Conservation (phyloP, 2,329 filamentous ascomycete genomes). For the Aspergillus proliferans region DNA sequence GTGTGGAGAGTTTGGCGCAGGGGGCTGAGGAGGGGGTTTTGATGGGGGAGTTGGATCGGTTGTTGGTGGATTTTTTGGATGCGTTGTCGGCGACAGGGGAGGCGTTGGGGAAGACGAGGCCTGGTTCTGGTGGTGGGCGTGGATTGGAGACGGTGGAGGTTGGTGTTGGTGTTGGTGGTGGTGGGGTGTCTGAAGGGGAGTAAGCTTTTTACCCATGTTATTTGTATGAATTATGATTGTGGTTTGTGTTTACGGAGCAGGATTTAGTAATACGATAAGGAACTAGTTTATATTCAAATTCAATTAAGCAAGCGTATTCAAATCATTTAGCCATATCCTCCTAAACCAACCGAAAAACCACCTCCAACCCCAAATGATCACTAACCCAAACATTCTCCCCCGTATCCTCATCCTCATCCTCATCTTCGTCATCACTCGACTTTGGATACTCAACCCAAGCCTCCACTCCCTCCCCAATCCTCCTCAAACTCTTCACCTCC, state of each 20-base stretch:
- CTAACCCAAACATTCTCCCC: constrained; percentile 45
- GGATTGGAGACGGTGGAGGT: background rate
- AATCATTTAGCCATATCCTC: background rate
- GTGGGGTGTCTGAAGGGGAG: background rate
- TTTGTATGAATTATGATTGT: too few relatives aligned
- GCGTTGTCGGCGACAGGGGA: constrained; percentile 34
- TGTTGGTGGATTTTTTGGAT: constrained; percentile 35
- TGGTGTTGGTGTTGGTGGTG: background rate
- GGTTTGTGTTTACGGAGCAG: too few relatives aligned
- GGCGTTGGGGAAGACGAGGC: constrained; percentile 16
- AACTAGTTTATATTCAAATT: too few relatives aligned
- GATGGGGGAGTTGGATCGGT: constrained; percentile 34
- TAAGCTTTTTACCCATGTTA: too few relatives aligned
- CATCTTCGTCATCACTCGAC: background rate
- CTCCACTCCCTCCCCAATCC: constrained; percentile 44
- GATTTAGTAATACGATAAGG: too few relatives aligned
- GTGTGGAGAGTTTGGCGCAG: constrained; percentile 31
- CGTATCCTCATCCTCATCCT: constrained; percentile 21
- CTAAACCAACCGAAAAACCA: constrained; percentile 10
- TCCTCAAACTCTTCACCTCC: constrained; percentile 33
- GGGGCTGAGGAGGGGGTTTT: constrained; percentile 32
- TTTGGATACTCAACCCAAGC: constrained; percentile 26
- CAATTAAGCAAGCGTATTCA: background rate
- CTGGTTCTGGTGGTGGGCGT: background rate
- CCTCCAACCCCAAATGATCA: constrained; percentile 46